A percentile compares a stretch with the other conserved stretches of the same genome.
phyloP scores from a whole-genome alignment of 192 early-diverging fungal species.

The Paraglomus occultum region DNA sequence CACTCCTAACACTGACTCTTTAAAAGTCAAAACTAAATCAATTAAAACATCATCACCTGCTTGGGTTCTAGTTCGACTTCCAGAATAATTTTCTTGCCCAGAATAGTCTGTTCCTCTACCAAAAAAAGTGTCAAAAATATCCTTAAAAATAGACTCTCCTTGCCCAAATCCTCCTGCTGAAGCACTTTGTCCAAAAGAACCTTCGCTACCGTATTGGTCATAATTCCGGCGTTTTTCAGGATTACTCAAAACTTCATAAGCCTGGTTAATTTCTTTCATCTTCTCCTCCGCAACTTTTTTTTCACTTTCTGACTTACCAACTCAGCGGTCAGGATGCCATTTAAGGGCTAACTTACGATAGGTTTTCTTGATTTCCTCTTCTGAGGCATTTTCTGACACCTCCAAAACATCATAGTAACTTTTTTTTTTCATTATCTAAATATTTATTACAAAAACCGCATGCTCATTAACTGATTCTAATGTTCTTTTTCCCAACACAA shows the following conservation, averaged over 20 bases:
- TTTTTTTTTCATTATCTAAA: conserved; percentile 27
- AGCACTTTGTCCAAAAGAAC: conserved; percentile 71
- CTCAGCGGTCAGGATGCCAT: conserved; percentile 61
- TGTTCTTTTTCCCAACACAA: too few species aligned
- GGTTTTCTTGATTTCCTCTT: conserved; percentile 71
- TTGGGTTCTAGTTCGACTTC: neutral
- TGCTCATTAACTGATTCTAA: too few species aligned
- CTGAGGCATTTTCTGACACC: conserved; percentile 53
- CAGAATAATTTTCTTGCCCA: neutral
- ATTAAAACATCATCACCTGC: conserved; percentile 8
- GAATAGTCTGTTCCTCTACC: conserved; percentile 27
- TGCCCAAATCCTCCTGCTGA: conserved; percentile 17
- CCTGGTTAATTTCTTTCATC: conserved; percentile 92
- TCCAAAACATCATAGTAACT: conserved; percentile 73
- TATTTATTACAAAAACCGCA: too few species aligned
- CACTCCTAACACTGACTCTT: conserved; percentile 14
- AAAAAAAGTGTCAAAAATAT: conserved; percentile 95
- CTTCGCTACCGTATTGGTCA: conserved; percentile 90
- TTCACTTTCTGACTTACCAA: neutral
- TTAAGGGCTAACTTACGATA: conserved; percentile 71
- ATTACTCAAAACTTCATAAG: conserved; percentile 80
- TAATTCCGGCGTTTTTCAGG: conserved; percentile 84
- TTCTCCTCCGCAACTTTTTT: conserved; percentile 57
- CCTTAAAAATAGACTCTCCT: conserved; percentile 79
- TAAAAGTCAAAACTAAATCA: conserved; percentile 5